Conservation (phyloP, 306 rosid genomes). For the Rosa rugosa region DNA sequence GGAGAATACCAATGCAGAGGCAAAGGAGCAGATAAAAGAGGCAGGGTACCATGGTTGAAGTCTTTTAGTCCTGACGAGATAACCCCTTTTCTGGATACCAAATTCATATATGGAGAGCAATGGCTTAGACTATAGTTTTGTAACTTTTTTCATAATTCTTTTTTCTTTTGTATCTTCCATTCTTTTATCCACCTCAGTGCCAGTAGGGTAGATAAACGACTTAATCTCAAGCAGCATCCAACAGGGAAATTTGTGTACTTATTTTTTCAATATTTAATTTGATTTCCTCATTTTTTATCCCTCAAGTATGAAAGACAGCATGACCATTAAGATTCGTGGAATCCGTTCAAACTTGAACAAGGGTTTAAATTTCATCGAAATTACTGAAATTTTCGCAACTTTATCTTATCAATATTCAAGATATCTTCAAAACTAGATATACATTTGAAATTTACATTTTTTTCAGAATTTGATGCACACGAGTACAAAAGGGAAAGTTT, state of each 20-base stretch:
- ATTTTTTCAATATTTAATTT: neutral
- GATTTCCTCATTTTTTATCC: neutral
- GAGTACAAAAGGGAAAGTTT: neutral
- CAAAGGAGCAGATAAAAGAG: conserved; percentile 54
- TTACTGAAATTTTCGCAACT: neutral
- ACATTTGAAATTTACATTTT: too few species aligned
- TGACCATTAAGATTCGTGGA: neutral
- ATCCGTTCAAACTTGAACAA: neutral
- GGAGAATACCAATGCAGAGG: conserved; percentile 71
- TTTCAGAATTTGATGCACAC: neutral
- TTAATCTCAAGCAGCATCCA: neutral
- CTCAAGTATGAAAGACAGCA: neutral
- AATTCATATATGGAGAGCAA: conserved; percentile 62
- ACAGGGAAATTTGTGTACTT: neutral
- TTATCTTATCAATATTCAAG: too few species aligned
- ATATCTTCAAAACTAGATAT: too few species aligned
- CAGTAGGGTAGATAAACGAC: neutral
- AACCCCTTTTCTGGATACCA: conserved; percentile 52
- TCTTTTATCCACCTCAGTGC: neutral
- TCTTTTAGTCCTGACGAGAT: conserved; percentile 51
- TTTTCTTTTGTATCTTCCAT: neutral
- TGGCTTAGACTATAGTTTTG: conserved; percentile 68
- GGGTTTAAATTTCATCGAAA: neutral
- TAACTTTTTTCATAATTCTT: neutral
- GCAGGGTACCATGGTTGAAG: conserved; percentile 75